phyloP scores from a whole-genome alignment of 1,284 basidiomycete genomes.

The Austroboletus niveus region DNA sequence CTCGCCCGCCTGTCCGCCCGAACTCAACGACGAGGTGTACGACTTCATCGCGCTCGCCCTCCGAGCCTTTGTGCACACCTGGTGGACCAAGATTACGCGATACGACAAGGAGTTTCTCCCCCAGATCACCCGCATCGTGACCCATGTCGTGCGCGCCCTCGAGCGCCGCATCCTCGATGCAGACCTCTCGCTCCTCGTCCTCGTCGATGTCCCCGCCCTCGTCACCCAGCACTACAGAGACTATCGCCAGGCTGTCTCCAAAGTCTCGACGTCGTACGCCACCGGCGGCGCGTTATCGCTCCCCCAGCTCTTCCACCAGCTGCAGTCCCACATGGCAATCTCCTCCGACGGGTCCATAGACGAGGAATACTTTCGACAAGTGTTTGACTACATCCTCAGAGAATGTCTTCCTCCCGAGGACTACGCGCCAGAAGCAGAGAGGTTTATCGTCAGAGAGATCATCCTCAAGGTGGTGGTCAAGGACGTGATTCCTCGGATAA shows the following conservation, averaged over 20 bases:
- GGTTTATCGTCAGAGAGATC: slow-evolving; percentile 74
- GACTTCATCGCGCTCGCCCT: slow-evolving; percentile 76
- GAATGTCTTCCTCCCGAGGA: slow-evolving; percentile 66
- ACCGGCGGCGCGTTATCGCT: slow-evolving; percentile 58
- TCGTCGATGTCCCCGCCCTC: slow-evolving; percentile 58
- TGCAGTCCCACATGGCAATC: slow-evolving; percentile 79
- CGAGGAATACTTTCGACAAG: slow-evolving; percentile 74
- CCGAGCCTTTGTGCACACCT: slow-evolving; percentile 72
- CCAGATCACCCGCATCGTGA: slow-evolving; percentile 60
- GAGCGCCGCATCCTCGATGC: slow-evolving; percentile 54
- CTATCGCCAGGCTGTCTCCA: slow-evolving; percentile 63
- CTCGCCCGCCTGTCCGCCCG: slow-evolving; percentile 40
- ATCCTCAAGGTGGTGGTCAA: slow-evolving; percentile 68
- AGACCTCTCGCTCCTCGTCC: slow-evolving; percentile 59
- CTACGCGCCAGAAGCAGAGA: slow-evolving; percentile 75
- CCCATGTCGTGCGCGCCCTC: slow-evolving; percentile 55
- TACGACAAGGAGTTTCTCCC: slow-evolving; percentile 81
- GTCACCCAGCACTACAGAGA: slow-evolving; percentile 72
- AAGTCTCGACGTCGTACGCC: slow-evolving; percentile 66
- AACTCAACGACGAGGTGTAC: slow-evolving; percentile 68
- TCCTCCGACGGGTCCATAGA: slow-evolving; percentile 60
- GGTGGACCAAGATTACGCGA: slow-evolving; percentile 80
- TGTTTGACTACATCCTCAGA: slow-evolving; percentile 68
- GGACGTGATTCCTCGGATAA: slow-evolving; percentile 63
- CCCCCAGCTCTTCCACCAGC: slow-evolving; percentile 67